Evolutionary conservation across 2,329 filamentous ascomycete genomes (phyloP).

Genomic region (Neonectria sp.): DNA sequence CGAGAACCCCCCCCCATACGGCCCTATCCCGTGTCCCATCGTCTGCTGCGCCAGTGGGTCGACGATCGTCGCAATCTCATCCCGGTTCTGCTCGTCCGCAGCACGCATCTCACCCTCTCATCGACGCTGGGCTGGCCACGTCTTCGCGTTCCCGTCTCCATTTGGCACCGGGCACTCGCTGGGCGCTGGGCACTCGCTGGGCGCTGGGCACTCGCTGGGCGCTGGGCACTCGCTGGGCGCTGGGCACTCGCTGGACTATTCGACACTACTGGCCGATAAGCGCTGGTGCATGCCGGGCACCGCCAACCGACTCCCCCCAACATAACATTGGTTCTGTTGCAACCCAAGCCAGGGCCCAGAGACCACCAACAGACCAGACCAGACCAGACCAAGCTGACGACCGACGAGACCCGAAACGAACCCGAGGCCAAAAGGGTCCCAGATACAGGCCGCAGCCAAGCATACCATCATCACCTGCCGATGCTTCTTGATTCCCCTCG

Average conservation of each 20-base stretch:
- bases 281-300: slow-evolving; percentile 21
- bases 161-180: slow-evolving; percentile 2
- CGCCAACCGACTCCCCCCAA: slow-evolving; percentile 1
- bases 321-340: slow-evolving; percentile 9
- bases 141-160: neutral
- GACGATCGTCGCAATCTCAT: slow-evolving; percentile 29
- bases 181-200: slow-evolving; percentile 1
- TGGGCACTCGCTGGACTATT: neutral
- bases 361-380: slow-evolving; percentile 7
- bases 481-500: slow-evolving; percentile 4
- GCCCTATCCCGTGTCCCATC: slow-evolving; percentile 18
- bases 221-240: slow-evolving; percentile 4
- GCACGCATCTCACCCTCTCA: slow-evolving; percentile 6
- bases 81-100: slow-evolving; percentile 13
- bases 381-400: slow-evolving; percentile 8
- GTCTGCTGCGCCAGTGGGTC: slow-evolving; percentile 25
- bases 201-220: neutral
- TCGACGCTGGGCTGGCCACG: neutral
- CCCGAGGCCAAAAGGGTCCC: neutral
- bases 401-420: slow-evolving; percentile 3
- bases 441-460: slow-evolving; percentile 4
- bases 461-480: slow-evolving; percentile 17
- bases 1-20: slow-evolving; percentile 1
- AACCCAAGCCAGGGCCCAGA: slow-evolving; percentile 26
- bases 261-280: slow-evolving; percentile 10